Evolutionary conservation across 1,284 basidiomycete genomes (phyloP).

Genomic region (Takashimella koratensis): DNA sequence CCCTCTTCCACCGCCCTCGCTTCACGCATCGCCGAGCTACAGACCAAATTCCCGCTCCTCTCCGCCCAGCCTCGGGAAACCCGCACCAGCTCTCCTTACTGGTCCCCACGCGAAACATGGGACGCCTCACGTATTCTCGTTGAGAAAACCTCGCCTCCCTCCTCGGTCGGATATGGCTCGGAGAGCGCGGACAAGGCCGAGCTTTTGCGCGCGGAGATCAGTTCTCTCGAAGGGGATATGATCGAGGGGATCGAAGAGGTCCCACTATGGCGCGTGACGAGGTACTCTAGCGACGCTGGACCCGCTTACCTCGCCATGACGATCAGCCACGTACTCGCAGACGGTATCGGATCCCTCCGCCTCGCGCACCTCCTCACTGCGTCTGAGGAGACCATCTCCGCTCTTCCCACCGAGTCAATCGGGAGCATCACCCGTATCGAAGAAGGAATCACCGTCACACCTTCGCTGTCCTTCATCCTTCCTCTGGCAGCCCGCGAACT

Average conservation of each 20-base stretch:
- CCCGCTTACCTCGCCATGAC: not conserved
- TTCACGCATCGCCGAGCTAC: not conserved
- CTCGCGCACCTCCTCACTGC: not conserved
- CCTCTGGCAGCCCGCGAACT: not conserved
- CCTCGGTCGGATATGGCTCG: not conserved
- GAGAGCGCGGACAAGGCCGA: not conserved
- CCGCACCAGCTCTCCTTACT: not conserved
- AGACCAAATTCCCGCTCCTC: not conserved
- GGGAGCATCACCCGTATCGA: not conserved
- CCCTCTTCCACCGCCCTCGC: not conserved
- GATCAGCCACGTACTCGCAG: not conserved
- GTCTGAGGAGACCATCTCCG: not conserved
- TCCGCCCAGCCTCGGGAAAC: not conserved
- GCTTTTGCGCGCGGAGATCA: not conserved
- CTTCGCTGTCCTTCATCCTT: not conserved
- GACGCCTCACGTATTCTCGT: not conserved
- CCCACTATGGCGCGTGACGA: not conserved
- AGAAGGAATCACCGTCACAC: not conserved
- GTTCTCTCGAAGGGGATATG: not conserved
- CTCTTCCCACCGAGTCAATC: not conserved
- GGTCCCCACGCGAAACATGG: not conserved
- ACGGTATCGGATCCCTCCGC: not conserved
- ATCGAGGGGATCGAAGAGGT: not conserved
- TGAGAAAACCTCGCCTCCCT: not conserved
- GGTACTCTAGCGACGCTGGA: not conserved